These are phyloP conservation scores for Cicer cuneatum DNA, from an alignment of 306 rosid genomes.

Conservation along the genomic window DNA sequence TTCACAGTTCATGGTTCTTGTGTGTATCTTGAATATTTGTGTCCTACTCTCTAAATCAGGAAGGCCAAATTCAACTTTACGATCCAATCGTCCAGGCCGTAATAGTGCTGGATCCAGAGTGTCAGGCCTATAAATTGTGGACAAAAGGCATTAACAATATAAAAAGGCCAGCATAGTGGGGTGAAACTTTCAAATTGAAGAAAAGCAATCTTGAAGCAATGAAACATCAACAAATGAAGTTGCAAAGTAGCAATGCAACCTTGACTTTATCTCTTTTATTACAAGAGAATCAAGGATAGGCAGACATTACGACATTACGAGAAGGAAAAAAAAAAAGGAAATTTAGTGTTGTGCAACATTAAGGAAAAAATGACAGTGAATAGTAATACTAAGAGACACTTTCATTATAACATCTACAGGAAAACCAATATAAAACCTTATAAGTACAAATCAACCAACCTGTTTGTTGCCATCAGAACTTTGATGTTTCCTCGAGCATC, in stretches of 20 bases:
- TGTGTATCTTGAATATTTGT: slow-evolving; percentile 95
- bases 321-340: not conserved
- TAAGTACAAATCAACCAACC: slow-evolving; percentile 56
- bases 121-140: slow-evolving; percentile 76
- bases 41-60: slow-evolving; percentile 98
- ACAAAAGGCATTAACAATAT: slow-evolving; percentile 19
- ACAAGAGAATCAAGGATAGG: not conserved
- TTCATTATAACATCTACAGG: not conserved
- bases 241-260: slow-evolving; percentile 14
- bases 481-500: slow-evolving; percentile 98
- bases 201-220: not conserved
- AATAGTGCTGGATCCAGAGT: slow-evolving; percentile 95
- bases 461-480: slow-evolving; percentile 98
- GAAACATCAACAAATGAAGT: slow-evolving; percentile 10
- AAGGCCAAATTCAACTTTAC: slow-evolving; percentile 98
- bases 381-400: not conserved
- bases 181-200: slow-evolving; percentile 9
- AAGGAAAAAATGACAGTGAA: not conserved
- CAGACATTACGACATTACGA: not conserved
- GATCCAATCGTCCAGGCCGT: slow-evolving; percentile 95
- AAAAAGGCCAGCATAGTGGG: not conserved
- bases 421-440: not conserved
- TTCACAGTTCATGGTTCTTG: slow-evolving; percentile 97
- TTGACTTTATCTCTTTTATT: not conserved
- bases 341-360: slow-evolving; percentile 32